Evolutionary conservation across 176 grass and related monocot genomes (phyloP).

Genomic region (Thalia dealbata): DNA sequence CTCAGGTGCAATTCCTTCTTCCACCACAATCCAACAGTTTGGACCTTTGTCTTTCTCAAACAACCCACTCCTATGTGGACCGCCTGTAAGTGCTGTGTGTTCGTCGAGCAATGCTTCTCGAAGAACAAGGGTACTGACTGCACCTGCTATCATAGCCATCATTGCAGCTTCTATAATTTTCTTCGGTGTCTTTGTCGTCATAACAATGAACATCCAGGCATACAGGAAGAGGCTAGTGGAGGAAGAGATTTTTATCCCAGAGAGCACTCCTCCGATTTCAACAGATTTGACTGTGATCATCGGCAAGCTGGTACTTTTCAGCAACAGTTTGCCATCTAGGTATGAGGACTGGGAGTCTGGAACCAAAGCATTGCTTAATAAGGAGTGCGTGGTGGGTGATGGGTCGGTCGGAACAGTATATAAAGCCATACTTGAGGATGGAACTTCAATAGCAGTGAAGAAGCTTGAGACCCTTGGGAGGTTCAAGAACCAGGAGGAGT

Average conservation of each 20-base stretch:
- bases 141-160: slow-evolving; percentile 68
- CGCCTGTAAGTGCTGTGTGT: slow-evolving; percentile 49
- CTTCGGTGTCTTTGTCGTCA: slow-evolving; percentile 70
- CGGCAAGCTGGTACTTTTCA: slow-evolving; percentile 95
- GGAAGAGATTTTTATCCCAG: slow-evolving; percentile 64
- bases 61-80: slow-evolving; percentile 62
- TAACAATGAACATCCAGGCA: slow-evolving; percentile 65
- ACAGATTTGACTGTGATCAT: slow-evolving; percentile 42
- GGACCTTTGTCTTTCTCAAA: slow-evolving; percentile 35
- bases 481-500: slow-evolving; percentile 70
- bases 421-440: slow-evolving; percentile 80
- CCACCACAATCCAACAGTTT: slow-evolving; percentile 46
- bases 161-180: slow-evolving; percentile 71
- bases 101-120: not conserved
- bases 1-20: slow-evolving; percentile 55
- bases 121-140: slow-evolving; percentile 22
- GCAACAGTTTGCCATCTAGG: slow-evolving; percentile 79
- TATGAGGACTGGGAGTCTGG: slow-evolving; percentile 95
- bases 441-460: slow-evolving; percentile 81
- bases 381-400: slow-evolving; percentile 74
- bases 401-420: slow-evolving; percentile 82
- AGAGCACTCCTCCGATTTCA: slow-evolving; percentile 49
- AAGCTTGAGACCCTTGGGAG: slow-evolving; percentile 81
- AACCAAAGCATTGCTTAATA: slow-evolving; percentile 79
- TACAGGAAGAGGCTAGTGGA: slow-evolving; percentile 33